Evolutionary conservation across 2,329 filamentous ascomycete genomes (phyloP).

Genomic region (Aspergillus clavatus): DNA sequence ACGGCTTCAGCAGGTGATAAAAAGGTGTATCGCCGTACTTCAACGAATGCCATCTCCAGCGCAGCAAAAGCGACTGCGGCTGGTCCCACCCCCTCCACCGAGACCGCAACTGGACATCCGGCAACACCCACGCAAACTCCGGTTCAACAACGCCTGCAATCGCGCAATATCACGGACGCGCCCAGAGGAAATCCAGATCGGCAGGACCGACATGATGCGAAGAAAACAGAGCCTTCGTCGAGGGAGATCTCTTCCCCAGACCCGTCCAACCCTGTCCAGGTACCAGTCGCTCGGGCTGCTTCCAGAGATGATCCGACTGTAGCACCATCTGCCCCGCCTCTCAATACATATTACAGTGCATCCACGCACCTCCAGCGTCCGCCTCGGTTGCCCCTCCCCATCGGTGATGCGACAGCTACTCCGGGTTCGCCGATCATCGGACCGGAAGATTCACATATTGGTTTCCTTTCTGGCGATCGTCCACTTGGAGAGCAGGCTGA

Average conservation of each 20-base stretch:
- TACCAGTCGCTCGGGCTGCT: conserved; percentile 29
- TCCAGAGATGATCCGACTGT: conserved; percentile 28
- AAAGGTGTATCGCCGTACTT: conserved; percentile 38
- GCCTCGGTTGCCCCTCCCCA: conserved; percentile 83
- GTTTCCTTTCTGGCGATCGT: conserved; percentile 41
- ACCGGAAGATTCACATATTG: conserved; percentile 56
- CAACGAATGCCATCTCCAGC: conserved; percentile 37
- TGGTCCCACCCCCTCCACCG: conserved; percentile 40
- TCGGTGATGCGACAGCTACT: conserved; percentile 84
- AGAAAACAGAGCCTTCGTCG: conserved; percentile 18
- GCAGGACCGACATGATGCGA: conserved; percentile 21
- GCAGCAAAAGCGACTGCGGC: conserved; percentile 38
- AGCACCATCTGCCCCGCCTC: conserved; percentile 42
- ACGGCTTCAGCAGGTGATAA: conserved; percentile 29
- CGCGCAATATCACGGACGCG: conserved; percentile 33
- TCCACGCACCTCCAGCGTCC: conserved; percentile 52
- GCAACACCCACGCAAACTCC: conserved; percentile 32
- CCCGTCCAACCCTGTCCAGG: conserved; percentile 37
- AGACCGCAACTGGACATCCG: conserved; percentile 40
- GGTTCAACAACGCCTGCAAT: conserved; percentile 40
- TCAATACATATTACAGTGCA: conserved; percentile 45
- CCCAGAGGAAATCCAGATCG: conserved; percentile 21
- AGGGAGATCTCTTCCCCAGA: conserved; percentile 29
- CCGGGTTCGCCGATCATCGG: conserved; percentile 86
- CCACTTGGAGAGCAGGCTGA: conserved; percentile 48